Conservation (phyloP, 257 asterid species). For the Nicotiana tomentosiformis region DNA sequence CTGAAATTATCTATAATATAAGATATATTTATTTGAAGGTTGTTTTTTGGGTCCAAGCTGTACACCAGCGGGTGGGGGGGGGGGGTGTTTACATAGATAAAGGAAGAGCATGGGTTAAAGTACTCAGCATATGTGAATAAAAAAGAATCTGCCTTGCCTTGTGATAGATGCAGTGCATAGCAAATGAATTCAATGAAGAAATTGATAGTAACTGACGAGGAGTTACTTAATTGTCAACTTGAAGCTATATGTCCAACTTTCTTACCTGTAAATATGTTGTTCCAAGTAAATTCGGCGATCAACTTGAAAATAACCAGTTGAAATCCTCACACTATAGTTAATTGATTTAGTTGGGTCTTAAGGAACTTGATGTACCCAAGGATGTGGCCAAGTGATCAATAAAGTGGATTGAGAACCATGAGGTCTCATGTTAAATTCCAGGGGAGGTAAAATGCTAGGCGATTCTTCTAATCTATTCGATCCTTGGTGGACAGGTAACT, state of each 20-base stretch:
- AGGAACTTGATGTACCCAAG: background rate
- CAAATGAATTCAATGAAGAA: background rate
- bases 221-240: background rate
- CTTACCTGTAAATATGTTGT: background rate
- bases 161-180: background rate
- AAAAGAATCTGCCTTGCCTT: background rate
- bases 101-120: background rate
- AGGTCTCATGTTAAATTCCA: too few relatives aligned
- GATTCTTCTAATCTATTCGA: too few relatives aligned
- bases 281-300: background rate
- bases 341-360: background rate
- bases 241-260: background rate
- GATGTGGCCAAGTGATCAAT: too few relatives aligned
- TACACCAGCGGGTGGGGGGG: background rate
- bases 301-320: background rate
- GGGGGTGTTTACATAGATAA: background rate
- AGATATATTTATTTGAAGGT: background rate
- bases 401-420: too few relatives aligned
- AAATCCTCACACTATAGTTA: background rate
- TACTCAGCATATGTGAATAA: background rate
- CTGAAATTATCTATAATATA: background rate
- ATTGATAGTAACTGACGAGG: background rate
- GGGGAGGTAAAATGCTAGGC: too few relatives aligned
- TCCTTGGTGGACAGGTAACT: too few relatives aligned
- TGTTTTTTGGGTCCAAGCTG: background rate